These are phyloP conservation scores for Brasenia schreberi DNA, from an alignment of 164 flowering plant species.

Conservation along the genomic window DNA sequence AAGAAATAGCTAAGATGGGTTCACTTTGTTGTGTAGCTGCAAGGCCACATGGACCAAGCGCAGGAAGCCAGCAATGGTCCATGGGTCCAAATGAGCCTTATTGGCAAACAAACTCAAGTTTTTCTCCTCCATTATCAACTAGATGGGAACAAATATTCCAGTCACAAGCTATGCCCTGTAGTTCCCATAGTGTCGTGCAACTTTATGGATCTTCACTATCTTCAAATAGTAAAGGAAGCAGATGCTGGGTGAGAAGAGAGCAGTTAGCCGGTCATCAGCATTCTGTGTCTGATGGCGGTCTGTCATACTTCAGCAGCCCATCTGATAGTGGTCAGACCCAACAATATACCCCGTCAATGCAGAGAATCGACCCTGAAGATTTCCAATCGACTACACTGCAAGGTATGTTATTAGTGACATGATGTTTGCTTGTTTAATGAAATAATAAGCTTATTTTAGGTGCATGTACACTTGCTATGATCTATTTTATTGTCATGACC, in stretches of 20 bases:
- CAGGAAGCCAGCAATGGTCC: constrained; percentile 63
- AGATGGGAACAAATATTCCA: constrained; percentile 63
- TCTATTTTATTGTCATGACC: no score
- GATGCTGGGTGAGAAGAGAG: constrained; percentile 48
- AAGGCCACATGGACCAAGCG: constrained; percentile 90
- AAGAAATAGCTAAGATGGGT: constrained; percentile 85
- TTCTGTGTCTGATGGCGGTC: constrained; percentile 56
- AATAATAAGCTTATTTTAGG: no score
- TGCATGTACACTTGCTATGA: no score
- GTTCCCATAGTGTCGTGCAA: constrained; percentile 33
- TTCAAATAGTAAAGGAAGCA: constrained; percentile 58
- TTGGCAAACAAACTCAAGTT: constrained; percentile 83
- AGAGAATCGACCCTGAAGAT: constrained; percentile 41
- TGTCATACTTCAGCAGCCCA: constrained; percentile 51
- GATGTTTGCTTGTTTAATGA: no score
- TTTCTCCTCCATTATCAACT: constrained; percentile 69
- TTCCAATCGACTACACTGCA: constrained; percentile 24
- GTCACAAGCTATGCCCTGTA: constrained; percentile 40
- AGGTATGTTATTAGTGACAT: constrained; percentile 23
- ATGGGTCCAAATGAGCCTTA: constrained; percentile 74
- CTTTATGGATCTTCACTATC: constrained; percentile 61
- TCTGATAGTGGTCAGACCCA: constrained; percentile 57
- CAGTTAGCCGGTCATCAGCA: constrained; percentile 29
- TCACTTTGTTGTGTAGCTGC: constrained; percentile 99
- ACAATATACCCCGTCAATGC: constrained; percentile 59